Evolutionary conservation across 768 basidiomycete species (phyloP), one percentile per base, ranked within the genome.

Genomic region (Boletus sensibilis): DNA sequence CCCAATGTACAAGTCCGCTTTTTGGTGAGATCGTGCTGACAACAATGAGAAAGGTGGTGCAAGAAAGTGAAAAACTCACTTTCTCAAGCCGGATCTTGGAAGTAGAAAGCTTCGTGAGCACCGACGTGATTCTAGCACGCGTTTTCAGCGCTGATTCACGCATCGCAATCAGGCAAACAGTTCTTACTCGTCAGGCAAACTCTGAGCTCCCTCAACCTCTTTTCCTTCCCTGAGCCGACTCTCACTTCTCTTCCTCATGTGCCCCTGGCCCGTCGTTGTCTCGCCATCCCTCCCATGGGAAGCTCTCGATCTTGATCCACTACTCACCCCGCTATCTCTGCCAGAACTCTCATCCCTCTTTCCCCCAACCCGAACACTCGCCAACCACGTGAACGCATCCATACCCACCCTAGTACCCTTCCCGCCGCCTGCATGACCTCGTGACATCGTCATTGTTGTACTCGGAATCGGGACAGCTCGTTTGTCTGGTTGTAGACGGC

Each of bases 51-150:
- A 25, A n/a, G 9, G 20, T 42, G 7, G 33, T 12, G 40, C 33
- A 16, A 64, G 50, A 40, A 23, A 50, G 35, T 5, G 43, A 33
- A 45, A 18, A n/a, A 47, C 72, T 13, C 52, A 88, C 92, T 79
- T 92, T 94, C 68, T 96, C 94, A 12, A 95, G 83, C 58, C 87
- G 90, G 64, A 93, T 84, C 66, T 89, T 90, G 10, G 82, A 81
- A 0, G 83, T 75, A 9, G 79, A 72, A 23, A 94, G 78, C 61
- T 82, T 85, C 7, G 79, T 84, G 33, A 90, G 74, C 9, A 90
- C 91, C 9, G 82, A 79, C 2, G 87, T 89, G 58, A 93, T 84
- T 70, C 90, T 92, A 55, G 41, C 40, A 25, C 10, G 14, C 20
- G 34, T 48, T 8, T 29, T 60, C 21, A 64, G 52, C 20, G 25